A percentile compares a stretch with the other conserved stretches of the same genome.
phyloP scores from a whole-genome alignment of 2,329 filamentous ascomycete species.

The Nemania abortiva region DNA sequence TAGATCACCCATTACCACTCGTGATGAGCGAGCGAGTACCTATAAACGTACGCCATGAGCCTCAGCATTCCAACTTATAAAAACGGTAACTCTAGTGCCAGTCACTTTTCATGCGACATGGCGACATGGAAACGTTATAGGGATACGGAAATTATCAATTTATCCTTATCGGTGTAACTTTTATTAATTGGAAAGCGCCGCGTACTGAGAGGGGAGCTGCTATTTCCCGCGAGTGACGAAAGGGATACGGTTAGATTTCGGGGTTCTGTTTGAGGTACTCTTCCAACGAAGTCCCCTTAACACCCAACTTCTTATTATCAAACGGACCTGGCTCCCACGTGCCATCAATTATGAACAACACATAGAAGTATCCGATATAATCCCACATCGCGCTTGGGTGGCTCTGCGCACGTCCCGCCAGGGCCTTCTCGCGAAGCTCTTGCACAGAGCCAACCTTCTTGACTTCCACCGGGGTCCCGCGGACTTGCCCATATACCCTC shows the following conservation, averaged over 20 bases:
- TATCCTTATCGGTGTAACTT: background rate
- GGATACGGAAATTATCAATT: background rate
- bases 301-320: slow-evolving; percentile 42
- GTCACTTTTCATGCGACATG: too few relatives aligned
- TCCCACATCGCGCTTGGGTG: slow-evolving; percentile 37
- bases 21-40: too few relatives aligned
- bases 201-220: background rate
- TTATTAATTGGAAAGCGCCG: too few relatives aligned
- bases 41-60: too few relatives aligned
- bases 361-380: slow-evolving; percentile 42
- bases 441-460: slow-evolving; percentile 37
- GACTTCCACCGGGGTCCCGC: slow-evolving; percentile 30
- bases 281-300: slow-evolving; percentile 35
- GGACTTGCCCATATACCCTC: slow-evolving; percentile 35
- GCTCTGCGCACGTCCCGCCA: slow-evolving; percentile 28
- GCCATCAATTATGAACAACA: slow-evolving; percentile 35
- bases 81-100: too few relatives aligned
- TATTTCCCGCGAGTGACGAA: background rate
- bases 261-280: slow-evolving; percentile 40
- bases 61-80: too few relatives aligned
- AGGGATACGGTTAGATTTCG: slow-evolving; percentile 29
- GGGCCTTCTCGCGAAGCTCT: slow-evolving; percentile 35
- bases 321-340: slow-evolving; percentile 34
- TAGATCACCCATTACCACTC: too few relatives aligned
- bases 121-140: background rate